Percentiles rank a stretch among this genome's conserved stretches.
Conservation (phyloP, 108 stramenopile species). For the Fragilaria radians region DNA sequence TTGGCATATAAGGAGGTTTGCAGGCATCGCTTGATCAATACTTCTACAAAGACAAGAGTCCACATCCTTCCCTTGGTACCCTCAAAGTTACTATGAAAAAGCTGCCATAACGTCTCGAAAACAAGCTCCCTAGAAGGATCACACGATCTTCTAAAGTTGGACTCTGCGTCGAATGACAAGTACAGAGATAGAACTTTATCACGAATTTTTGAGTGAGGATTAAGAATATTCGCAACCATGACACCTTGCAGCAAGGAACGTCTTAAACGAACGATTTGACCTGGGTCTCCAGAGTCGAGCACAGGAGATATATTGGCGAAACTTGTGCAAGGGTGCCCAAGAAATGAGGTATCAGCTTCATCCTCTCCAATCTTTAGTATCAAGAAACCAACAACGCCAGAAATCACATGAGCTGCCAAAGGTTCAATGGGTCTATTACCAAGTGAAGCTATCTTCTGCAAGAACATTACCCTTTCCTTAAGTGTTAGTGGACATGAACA, state of each 20-base stretch:
- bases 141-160: conserved; percentile 5
- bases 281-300: neutral
- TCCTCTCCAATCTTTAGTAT: conserved; percentile 18
- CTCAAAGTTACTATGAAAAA: conserved; percentile 62
- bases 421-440: conserved; percentile 59
- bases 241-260: conserved; percentile 21
- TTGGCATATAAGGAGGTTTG: neutral
- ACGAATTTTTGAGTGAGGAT: conserved; percentile 20
- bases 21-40: conserved; percentile 12
- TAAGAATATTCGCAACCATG: conserved; percentile 41
- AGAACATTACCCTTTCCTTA: conserved; percentile 53
- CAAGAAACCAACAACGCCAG: conserved; percentile 50
- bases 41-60: conserved; percentile 60
- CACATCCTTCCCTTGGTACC: conserved; percentile 58
- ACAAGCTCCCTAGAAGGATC: neutral
- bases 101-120: conserved; percentile 39
- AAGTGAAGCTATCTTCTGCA: conserved; percentile 51
- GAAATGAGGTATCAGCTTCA: neutral
- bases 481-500: conserved; percentile 39
- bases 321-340: neutral
- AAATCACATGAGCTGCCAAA: conserved; percentile 50
- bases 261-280: conserved; percentile 4
- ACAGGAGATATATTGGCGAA: neutral
- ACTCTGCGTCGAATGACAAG: neutral
- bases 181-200: neutral